Base-by-base conservation (phyloP, 805 yeast species). In the Wickerhamomyces rabaulensis region DNA sequence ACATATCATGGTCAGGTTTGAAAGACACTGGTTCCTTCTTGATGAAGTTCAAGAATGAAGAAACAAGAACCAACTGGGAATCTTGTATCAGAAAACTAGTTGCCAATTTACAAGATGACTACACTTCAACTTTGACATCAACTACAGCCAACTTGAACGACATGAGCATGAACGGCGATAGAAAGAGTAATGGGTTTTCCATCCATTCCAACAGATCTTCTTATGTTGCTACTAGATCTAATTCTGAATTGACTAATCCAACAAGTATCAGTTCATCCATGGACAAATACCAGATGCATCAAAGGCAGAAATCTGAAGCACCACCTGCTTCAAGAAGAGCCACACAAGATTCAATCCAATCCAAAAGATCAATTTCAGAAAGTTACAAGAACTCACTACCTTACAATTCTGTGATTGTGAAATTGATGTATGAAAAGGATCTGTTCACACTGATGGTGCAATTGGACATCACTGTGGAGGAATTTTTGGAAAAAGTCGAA, bases 11-110 rank as follows among this genome's bases (percentile, higher is more conserved):
- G 94, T 79, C 82, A n/a, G 94, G 96, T 9, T 80, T 84, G 44
- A 82, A 80, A 57, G 97, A 91, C 53, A 82, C 87, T 25, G 97
- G 96, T 13, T 80, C 87, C 17, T 90, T 94, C 56, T 79, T 89
- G 16, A 74, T 94, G 61, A 76, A 87, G 47, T 89, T 89, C 65
- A 77, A 84, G 50, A 84, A 84, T 43, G 97, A 91, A 58, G 98
- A 94, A 63, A 73, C 75, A 16, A 74, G 95, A 52, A 76, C 75
- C 48, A 92, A 84, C 63, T 94, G 98, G 98, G 88, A 79, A 48
- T 62, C 70, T 2, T 78, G 89, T 51, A 71, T 86, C 51, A 75
- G 82, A 49, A 66, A 63, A 41, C 64, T 80, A 44, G 75, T 67
- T 3, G 46, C 54, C 3, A 63, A 55, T 20, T 50, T 61, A 17